Percentiles rank a stretch among this genome's conserved stretches.
These are phyloP conservation scores for Phialocephala subalpina DNA, from an alignment of 2,329 filamentous ascomycete species.

Conservation along the genomic window DNA sequence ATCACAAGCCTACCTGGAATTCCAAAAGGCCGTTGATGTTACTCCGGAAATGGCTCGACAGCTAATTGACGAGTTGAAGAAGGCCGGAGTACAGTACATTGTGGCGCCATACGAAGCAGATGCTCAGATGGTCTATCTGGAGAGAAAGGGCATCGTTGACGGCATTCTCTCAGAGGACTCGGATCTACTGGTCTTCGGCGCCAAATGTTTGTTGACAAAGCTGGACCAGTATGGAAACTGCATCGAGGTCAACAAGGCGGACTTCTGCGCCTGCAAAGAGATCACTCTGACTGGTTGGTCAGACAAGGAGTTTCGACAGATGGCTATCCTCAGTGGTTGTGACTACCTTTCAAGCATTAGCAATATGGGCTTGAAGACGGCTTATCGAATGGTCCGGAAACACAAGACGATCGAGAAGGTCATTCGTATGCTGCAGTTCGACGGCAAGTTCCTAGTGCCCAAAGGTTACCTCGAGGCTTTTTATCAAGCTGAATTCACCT, in stretches of 20 bases:
- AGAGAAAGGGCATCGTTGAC: conserved; percentile 81
- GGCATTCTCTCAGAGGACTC: conserved; percentile 97
- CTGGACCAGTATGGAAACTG: conserved; percentile 93
- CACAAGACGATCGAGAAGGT: conserved; percentile 87
- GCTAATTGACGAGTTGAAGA: conserved; percentile 91
- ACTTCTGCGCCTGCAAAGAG: conserved; percentile 89
- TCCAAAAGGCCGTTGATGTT: conserved; percentile 95
- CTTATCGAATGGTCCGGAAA: conserved; percentile 88
- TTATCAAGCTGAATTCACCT: conserved; percentile 87
- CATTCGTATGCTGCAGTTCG: conserved; percentile 84
- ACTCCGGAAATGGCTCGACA: conserved; percentile 95
- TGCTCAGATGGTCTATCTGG: conserved; percentile 94
- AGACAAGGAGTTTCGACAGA: conserved; percentile 87
- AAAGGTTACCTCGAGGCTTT: conserved; percentile 83
- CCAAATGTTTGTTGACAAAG: conserved; percentile 89
- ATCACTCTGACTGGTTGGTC: conserved; percentile 92
- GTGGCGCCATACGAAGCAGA: conserved; percentile 98
- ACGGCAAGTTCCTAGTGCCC: conserved; percentile 84
- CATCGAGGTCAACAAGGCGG: conserved; percentile 86
- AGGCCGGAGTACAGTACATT: conserved; percentile 80
- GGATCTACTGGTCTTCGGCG: conserved; percentile 93
- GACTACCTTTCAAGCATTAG: conserved; percentile 91
- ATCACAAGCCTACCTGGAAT: conserved; percentile 81
- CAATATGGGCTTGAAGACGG: conserved; percentile 90
- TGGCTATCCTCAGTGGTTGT: conserved; percentile 96